These are phyloP conservation scores for Naegleria gruberi DNA, from an alignment of 208 protist species.

Conservation along the genomic window DNA sequence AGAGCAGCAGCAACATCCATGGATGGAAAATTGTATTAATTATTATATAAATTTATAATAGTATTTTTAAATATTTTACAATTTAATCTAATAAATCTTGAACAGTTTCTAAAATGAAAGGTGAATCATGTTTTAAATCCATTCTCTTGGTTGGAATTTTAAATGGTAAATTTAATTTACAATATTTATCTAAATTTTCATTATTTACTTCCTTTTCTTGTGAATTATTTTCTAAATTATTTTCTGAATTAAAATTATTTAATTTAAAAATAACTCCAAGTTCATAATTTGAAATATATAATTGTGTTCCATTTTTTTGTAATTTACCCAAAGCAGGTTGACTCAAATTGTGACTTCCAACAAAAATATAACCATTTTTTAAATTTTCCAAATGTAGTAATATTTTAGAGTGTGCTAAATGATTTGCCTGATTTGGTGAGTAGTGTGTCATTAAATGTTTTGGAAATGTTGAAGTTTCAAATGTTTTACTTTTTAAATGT, in stretches of 20 bases:
- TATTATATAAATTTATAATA: too few species aligned
- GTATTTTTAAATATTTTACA: too few species aligned
- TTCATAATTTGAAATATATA: constrained; percentile 13
- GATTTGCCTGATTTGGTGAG: background rate
- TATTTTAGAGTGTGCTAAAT: constrained; percentile 4
- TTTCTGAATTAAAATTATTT: background rate
- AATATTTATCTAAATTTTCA: background rate
- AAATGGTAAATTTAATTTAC: background rate
- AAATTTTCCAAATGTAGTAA: background rate
- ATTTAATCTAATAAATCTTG: background rate
- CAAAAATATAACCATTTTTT: background rate
- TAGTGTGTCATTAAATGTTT: background rate
- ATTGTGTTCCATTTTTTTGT: background rate
- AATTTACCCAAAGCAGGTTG: background rate
- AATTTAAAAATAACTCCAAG: background rate
- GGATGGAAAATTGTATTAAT: too few species aligned
- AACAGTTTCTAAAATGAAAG: background rate
- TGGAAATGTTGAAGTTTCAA: background rate
- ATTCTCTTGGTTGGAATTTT: background rate
- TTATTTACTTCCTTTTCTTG: background rate
- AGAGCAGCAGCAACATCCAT: too few species aligned
- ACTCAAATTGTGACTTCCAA: constrained; percentile 10
- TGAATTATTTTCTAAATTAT: background rate
- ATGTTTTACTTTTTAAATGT: background rate
- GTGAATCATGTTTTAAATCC: background rate